Evolutionary conservation across 192 early-diverging fungal species (phyloP), one percentile per base, ranked within the genome.

Genomic region (Podila epicladia): DNA sequence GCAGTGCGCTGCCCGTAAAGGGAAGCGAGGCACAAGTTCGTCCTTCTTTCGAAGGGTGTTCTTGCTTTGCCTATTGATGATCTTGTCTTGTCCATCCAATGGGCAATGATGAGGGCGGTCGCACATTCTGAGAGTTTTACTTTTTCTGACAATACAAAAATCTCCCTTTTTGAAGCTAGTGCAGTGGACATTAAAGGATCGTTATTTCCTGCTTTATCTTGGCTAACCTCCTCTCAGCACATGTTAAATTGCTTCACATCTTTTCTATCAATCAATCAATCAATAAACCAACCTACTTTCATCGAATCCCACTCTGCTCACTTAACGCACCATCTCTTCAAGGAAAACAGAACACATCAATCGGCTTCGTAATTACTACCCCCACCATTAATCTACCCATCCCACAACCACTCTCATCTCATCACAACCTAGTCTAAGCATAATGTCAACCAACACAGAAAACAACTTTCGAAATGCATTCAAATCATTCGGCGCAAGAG

Each of bases 401-500:
- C 41, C 41, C 20, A 65, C 15, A 24, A 3, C 49, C 9, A 65
- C 22, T 19, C 28, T 28, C 49, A 20, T 28, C 45, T n/a, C 64
- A 55, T 13, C 65, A 50, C 12, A 55, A 6, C 37, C 45, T 20
- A 58, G 8, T 41, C 8, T 58, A 57, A 65, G 31, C 15, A 62
- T 53, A 55, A 86, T 86, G 85, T 80, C 85, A 26, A 82, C 35
- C 67, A 82, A 31, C 58, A 71, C 85, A 64, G 87, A 88, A 68
- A 84, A 71, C 62, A 82, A 79, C 37, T 88, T 86, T 65, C 69
- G 85, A 45, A 83, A 86, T 62, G 82, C 85, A 22, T 80, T 85
- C 60, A 82, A 84, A 58, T 84, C 83, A 63, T 88, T 85, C 51
- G 84, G 84, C 9, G 67, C 76, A 26, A 69, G 71, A 12, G 69